Conservation (phyloP, 192 early-diverging fungal species). For the Martensiomyces pterosporus region DNA sequence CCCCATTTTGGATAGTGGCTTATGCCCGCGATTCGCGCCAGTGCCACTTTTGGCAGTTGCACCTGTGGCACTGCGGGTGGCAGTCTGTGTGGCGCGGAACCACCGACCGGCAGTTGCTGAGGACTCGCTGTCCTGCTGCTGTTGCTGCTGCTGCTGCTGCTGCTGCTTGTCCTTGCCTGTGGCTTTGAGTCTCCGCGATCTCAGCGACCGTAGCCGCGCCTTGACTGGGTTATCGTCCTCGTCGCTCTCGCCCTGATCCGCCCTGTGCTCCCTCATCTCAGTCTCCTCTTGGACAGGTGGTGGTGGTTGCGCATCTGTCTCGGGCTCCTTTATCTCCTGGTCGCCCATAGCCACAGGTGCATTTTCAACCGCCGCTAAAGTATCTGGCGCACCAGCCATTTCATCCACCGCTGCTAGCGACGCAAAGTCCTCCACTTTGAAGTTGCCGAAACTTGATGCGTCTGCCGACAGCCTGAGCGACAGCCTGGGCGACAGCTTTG, state of each 20-base stretch:
- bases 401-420: neutral
- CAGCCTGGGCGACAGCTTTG: slow-evolving; percentile 33
- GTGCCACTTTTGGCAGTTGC: no score
- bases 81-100: slow-evolving; percentile 33
- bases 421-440: slow-evolving; percentile 13
- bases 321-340: neutral
- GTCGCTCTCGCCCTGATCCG: neutral
- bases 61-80: neutral
- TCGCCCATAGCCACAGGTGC: neutral
- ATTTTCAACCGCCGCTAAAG: neutral
- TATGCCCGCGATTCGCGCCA: neutral
- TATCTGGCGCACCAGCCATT: neutral
- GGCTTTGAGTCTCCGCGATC: slow-evolving; percentile 19
- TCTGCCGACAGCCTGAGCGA: slow-evolving; percentile 39
- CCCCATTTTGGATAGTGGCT: slow-evolving; percentile 31
- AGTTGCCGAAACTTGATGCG: slow-evolving; percentile 21
- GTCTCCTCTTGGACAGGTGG: no score
- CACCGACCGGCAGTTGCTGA: slow-evolving; percentile 2
- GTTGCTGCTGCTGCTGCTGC: neutral
- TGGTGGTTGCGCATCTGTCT: no score
- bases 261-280: no score
- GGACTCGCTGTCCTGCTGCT: neutral
- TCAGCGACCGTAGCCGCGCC: slow-evolving; percentile 27
- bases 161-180: slow-evolving; percentile 1
- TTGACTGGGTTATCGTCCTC: slow-evolving; percentile 6